Evolutionary conservation across 305 asterid genomes (phyloP), one percentile per base, ranked within the genome.

Genomic region (Withania somnifera): DNA sequence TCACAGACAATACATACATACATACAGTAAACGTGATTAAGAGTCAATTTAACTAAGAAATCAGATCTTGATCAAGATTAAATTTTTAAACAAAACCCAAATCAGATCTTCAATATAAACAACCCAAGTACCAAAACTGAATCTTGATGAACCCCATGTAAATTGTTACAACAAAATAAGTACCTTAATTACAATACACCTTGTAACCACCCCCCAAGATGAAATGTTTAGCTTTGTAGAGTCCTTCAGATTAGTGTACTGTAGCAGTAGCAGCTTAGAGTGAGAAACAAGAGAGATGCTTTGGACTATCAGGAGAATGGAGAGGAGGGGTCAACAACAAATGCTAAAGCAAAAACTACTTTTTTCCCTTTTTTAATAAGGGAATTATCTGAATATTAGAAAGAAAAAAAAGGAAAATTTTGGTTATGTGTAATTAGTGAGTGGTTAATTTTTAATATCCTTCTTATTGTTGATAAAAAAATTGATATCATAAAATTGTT

Each of bases 141-240:
- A 87, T 85, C 89, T 85, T 83, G 87, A 84, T 69, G 79, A 84
- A 84, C 54, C 38, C 28, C 5, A 17, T 5, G 34, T 81, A 40
- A 71, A 56, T 32, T 45, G 3, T 34, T 6, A 34, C 36, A 51
- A 14, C 42, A 66, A 67, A 24, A 78, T 3, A 26, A 68, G 85
- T 85, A 91, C 93, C 94, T 88, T 76, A 86, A 86, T 24, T 60
- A 82, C 80, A 73, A 32, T 61, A 82, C 81, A 79, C 73, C 78
- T 85, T 58, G 22, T 73, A 19, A 20, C 22, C n/a, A n/a, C 38
- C 0, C 20, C 82, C 78, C 57, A 50, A 83, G 58, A 67, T 82
- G 30, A 53, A 61, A 51, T 54, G 58, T 83, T 36, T 42, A 71
- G 82, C 82, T 81, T 36, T 45, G 40, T 81, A 53, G 28, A 9